Base-by-base conservation (phyloP, 2,329 filamentous ascomycete genomes). In the Endocalyx cinctus region DNA sequence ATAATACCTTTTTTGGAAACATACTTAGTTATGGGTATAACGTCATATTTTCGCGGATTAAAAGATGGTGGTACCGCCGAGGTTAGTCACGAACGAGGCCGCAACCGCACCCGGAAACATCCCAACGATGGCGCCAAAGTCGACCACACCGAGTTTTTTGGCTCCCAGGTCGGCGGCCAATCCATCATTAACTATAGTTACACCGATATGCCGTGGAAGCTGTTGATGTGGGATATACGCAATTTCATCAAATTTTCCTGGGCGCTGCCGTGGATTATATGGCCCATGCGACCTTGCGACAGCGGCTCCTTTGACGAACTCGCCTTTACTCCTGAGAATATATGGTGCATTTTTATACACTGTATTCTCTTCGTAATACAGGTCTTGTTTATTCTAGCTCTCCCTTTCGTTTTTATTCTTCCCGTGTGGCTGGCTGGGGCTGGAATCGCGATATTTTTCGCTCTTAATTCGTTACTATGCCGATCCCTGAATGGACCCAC, bases 231-330 rank as follows among this genome's bases (percentile, higher is more conserved):
- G 54, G 74, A 79, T 38, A 46, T 73, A n/a, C 68, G 66, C 47
- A 70, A 69, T 47, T 77, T 77, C 56, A 70, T 76, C 53, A 55
- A 60, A 32, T 75, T 72, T 41, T 39, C 59, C 34, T 76, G 72
- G 69, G 68, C 71, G 4, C 52, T 84, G 14, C 79, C 78, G 3
- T 76, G 72, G 53, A 63, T 84, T 22, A 34, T 85, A n/a, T 63
- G 71, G 45, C 82, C 82, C 1, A 27, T 80, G 6, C 55, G 52
- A 11, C 70, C 78, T 2, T 62, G 62, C 34, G 64, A 66, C 26
- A 74, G 73, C 2, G 72, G 64, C 11, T 47, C 66, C 31, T 61
- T 84, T 29, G 78, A 81, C 46, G 84, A 89, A 60, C 62, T 87
- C 13, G 72, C 79, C 38, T 69, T 69, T 1, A 80, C 73, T 0